These are phyloP conservation scores for Ehretia macrophylla DNA, from an alignment of 257 asterid species.

Conservation along the genomic window DNA sequence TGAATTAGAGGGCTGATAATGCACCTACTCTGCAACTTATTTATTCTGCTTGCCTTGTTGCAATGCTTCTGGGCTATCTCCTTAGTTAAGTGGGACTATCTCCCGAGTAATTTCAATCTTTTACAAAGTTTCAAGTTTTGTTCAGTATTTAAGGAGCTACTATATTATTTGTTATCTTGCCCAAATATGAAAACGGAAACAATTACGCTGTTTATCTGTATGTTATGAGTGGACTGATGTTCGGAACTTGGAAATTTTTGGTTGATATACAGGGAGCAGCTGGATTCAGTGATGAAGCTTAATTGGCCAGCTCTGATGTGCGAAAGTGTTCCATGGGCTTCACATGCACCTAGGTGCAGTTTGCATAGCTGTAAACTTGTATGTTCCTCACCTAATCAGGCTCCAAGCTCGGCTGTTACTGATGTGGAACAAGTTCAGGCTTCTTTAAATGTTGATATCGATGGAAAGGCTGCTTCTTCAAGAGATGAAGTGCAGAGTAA, in stretches of 20 bases:
- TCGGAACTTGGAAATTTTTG: conserved; percentile 33
- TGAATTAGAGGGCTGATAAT: conserved; percentile 1
- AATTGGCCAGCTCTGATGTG: conserved; percentile 70
- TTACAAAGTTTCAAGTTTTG: not conserved
- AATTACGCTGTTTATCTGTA: not conserved
- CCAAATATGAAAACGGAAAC: not conserved
- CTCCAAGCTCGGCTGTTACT: conserved; percentile 24
- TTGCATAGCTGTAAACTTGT: conserved; percentile 61
- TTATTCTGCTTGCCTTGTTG: not conserved
- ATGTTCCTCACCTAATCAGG: conserved; percentile 30
- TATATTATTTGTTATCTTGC: not conserved
- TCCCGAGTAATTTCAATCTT: not conserved
- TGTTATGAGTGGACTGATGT: conserved; percentile 19
- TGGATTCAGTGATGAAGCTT: conserved; percentile 66
- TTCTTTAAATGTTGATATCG: conserved; percentile 31
- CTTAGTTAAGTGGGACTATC: not conserved
- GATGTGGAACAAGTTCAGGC: conserved; percentile 49
- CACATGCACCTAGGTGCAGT: conserved; percentile 71
- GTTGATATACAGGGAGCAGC: conserved; percentile 79
- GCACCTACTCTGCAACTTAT: not conserved
- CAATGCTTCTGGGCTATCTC: not conserved
- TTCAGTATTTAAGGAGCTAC: not conserved
- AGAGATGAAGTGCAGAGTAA: conserved; percentile 54
- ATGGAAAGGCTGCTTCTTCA: conserved; percentile 35
- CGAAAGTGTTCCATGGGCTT: conserved; percentile 85